Base-by-base conservation (phyloP, 306 rosid species). In the Cucurbita moschata region DNA sequence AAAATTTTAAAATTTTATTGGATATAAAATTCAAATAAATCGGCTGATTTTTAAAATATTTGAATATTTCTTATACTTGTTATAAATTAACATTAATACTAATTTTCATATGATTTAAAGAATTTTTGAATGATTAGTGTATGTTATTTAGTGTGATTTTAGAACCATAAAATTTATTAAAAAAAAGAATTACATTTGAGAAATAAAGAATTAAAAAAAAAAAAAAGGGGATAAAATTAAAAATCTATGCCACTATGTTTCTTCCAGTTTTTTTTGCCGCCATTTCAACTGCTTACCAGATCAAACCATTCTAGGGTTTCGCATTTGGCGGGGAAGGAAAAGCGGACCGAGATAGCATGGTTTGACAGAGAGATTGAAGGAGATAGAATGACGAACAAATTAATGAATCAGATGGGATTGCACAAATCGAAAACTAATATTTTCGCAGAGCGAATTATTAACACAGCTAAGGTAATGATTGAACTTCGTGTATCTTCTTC, bases 391-490 rank as follows among this genome's bases (percentile, higher is more conserved):
- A 93, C 92, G 84, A 87, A 84, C 83, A 90, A 86, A 81, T 87
- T 83, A 75, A 87, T 92, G 81, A 81, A 77, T 72, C 88, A 88
- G 79, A 83, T 88, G 91, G 89, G 88, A 37, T 77, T 92, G 75
- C 91, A 91, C 64, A 86, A 77, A 80, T 78, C 90, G 80, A 84
- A 87, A 21, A 84, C 87, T 55, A 85, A 90, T 61, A 75, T 92
- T 79, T 92, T 92, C 79, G 71, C 91, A 37, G 98, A 92, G 77
- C 96, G 96, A 23, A 90, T 87, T 79, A 82, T 92, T 63, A 79
- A 83, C 86, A 90, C 96, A 57, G 90, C 96, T 82, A 83, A 92
- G 92, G 96, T 85, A 74, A 16, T 8, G 7, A 18, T 19, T 18
- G 0, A 10, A 43, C 58, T 26, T 67, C 21, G 73, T 44, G 18